These are phyloP conservation scores for Phytophthora rubi DNA, from an alignment of 352 stramenopile species.

Conservation along the genomic window DNA sequence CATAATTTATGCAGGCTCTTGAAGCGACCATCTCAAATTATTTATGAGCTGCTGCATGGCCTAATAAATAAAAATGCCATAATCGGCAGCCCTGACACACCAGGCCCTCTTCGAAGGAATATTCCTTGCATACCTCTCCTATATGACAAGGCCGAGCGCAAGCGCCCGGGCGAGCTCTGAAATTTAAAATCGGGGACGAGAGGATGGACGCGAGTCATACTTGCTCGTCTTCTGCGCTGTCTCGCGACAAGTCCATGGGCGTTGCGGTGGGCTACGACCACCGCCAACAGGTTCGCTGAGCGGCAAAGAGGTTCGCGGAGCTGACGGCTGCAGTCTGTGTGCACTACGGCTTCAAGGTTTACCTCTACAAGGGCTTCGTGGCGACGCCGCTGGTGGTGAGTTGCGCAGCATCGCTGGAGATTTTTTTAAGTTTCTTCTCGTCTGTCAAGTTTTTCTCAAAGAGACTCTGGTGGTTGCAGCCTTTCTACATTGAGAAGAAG, in stretches of 20 bases:
- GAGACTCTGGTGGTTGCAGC: conserved; percentile 18
- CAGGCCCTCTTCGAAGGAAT: no score
- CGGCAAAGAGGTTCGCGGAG: conserved; percentile 87
- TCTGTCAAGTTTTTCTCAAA: not conserved
- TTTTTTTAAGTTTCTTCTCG: not conserved
- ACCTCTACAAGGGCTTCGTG: conserved; percentile 92
- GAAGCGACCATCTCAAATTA: no score
- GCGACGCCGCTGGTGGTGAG: conserved; percentile 94
- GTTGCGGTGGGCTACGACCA: conserved; percentile 93
- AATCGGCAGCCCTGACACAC: no score
- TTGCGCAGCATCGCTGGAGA: conserved; percentile 2
- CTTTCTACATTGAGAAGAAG: conserved; percentile 85
- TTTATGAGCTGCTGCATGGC: no score
- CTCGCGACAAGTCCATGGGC: conserved; percentile 67
- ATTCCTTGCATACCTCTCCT: no score
- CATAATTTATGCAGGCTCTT: no score
- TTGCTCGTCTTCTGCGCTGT: no score
- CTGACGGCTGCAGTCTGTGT: conserved; percentile 87
- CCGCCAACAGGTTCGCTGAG: conserved; percentile 73
- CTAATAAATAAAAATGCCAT: no score
- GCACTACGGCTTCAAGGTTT: conserved; percentile 88
- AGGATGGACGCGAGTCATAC: no score
- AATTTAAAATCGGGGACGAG: no score
- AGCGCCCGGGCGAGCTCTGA: no score
- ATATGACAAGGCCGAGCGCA: no score